Conservation (phyloP, 2,329 filamentous ascomycete genomes). For the Microdochium nivale region DNA sequence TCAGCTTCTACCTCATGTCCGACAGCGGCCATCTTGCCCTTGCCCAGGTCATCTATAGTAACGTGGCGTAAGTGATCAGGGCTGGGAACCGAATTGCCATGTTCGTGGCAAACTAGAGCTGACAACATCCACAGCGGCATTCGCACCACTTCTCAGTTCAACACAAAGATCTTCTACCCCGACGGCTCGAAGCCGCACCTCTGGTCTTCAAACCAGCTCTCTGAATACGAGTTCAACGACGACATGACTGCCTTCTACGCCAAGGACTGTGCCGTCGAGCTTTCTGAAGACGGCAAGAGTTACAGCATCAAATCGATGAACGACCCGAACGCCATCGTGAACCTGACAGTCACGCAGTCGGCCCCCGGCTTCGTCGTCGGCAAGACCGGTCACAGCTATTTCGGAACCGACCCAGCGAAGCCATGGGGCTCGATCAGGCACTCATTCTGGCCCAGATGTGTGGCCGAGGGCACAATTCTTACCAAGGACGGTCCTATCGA, state of each 20-base stretch:
- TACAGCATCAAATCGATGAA: slow-evolving; percentile 89
- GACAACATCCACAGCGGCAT: slow-evolving; percentile 55
- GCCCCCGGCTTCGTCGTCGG: slow-evolving; percentile 80
- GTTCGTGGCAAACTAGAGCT: background rate
- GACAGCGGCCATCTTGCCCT: slow-evolving; percentile 71
- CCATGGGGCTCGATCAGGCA: slow-evolving; percentile 94
- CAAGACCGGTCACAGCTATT: slow-evolving; percentile 74
- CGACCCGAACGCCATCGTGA: slow-evolving; percentile 73
- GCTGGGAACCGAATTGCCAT: background rate
- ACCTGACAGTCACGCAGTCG: slow-evolving; percentile 68
- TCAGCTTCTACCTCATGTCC: slow-evolving; percentile 84
- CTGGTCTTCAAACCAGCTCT: slow-evolving; percentile 76
- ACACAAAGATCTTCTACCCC: slow-evolving; percentile 80
- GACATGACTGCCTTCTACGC: slow-evolving; percentile 79
- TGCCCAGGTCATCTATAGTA: slow-evolving; percentile 94
- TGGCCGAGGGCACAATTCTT: slow-evolving; percentile 72
- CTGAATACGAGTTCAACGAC: slow-evolving; percentile 75
- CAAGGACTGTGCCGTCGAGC: slow-evolving; percentile 73
- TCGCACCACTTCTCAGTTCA: slow-evolving; percentile 87
- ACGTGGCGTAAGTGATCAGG: slow-evolving; percentile 65
- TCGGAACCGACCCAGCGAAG: slow-evolving; percentile 73
- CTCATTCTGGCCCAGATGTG: slow-evolving; percentile 87
- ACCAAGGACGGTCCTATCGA: slow-evolving; percentile 76
- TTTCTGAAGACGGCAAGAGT: slow-evolving; percentile 72
- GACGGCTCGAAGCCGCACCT: slow-evolving; percentile 64